Conservation (phyloP, 2,329 filamentous ascomycete genomes). For the Stemphylium lycopersici region DNA sequence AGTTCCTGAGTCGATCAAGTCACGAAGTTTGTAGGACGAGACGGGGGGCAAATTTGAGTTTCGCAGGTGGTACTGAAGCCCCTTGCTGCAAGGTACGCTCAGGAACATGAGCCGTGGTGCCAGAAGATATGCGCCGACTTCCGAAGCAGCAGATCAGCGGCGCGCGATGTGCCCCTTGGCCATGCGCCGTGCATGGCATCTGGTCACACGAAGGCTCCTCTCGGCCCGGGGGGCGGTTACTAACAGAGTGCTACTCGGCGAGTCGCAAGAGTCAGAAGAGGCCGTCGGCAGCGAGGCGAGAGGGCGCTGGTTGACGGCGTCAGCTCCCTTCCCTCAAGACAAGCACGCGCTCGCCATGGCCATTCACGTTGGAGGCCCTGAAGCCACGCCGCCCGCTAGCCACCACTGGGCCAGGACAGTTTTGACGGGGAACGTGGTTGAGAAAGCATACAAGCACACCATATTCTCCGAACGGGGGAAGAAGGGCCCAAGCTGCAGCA, state of each 20-base stretch:
- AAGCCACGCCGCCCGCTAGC: constrained; percentile 10
- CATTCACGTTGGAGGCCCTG: constrained; percentile 15
- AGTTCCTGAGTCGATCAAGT: constrained; percentile 30
- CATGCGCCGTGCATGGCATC: constrained; percentile 33
- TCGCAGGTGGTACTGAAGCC: constrained; percentile 34
- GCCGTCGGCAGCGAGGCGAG: constrained; percentile 18
- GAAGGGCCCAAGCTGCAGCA: constrained; percentile 43
- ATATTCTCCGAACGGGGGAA: constrained; percentile 24
- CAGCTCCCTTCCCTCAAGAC: constrained; percentile 20
- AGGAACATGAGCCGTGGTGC: constrained; percentile 17
- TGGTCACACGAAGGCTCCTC: constrained; percentile 32
- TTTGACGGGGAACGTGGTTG: constrained; percentile 11
- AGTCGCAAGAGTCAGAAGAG: constrained; percentile 23
- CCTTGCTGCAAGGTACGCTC: constrained; percentile 46
- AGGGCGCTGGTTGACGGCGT: constrained; percentile 24
- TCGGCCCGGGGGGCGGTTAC: constrained; percentile 29
- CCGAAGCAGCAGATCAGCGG: constrained; percentile 36
- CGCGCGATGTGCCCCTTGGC: constrained; percentile 37
- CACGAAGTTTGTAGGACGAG: constrained; percentile 31
- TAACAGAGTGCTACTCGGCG: constrained; percentile 27
- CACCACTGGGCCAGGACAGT: not conserved
- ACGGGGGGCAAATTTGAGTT: constrained; percentile 33
- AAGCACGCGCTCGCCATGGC: constrained; percentile 27
- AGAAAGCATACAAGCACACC: not conserved
- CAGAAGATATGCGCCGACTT: constrained; percentile 29